Evolutionary conservation across 257 asterid species (phyloP), one percentile per base, ranked within the genome.

Genomic region (Gynochthodes officinalis): DNA sequence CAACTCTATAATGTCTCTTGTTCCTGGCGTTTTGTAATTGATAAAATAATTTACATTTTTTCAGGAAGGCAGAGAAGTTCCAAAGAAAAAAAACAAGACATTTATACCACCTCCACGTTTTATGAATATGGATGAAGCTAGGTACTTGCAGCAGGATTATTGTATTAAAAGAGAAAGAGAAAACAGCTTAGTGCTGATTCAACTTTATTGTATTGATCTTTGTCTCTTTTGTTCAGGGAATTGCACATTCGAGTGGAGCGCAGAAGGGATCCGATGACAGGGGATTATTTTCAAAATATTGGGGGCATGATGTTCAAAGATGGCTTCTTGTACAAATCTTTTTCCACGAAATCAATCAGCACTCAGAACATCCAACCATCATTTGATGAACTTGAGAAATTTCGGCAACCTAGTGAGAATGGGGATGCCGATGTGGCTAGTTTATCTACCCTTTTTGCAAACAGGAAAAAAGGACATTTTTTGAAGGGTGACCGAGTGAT

Each of bases 231-330:
- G 49, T 80, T 68, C 86, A 95, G 99, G 72, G 98, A 92, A 80
- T 86, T 95, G 82, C 88, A 87, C 74, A 83, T 95, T 69, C 93
- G 96, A 25, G 96, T 89, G 27, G 98, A 92, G 85, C 92, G 94
- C 40, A 85, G 80, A 82, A 77, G 93, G 82, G 93, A 95, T 81
- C 96, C 79, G 40, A 77, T 82, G 78, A 87, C 94, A 18, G 96
- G 98, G 70, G 98, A 90, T 81, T 89, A 87, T 79, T 90, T 76
- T 80, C 97, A 95, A 64, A 87, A 84, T 77, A 89, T 95, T 64
- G 99, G 89, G 66, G 94, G 96, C 69, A 90, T 90, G 98, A 63
- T 88, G 97, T 95, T 95, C 84, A 95, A 90, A 83, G 99, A 95
- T 72, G 98, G 99, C 43, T 92, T 95, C 79, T 76, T 92, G 66